Evolutionary conservation across 495 filamentous ascomycete genomes (phyloP).

Genomic region (Talaromyces wortmannii): DNA sequence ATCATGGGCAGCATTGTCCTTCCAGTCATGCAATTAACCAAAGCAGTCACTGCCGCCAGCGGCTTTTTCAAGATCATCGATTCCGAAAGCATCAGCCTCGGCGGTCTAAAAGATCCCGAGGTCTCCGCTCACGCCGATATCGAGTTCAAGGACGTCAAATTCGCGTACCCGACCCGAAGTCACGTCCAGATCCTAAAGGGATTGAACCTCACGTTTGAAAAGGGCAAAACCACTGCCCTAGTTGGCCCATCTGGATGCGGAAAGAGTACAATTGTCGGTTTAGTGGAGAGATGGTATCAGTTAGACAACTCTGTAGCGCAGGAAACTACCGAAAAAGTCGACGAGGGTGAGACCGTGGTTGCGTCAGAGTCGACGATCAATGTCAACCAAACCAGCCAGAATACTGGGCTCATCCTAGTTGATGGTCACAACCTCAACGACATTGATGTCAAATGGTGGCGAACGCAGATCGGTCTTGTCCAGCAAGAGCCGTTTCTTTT

Average conservation of each 20-base stretch:
- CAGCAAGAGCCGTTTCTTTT: conserved; percentile 69
- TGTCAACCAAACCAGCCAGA: background rate
- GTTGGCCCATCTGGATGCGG: conserved; percentile 55
- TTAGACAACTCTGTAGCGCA: background rate
- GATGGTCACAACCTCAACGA: conserved; percentile 40
- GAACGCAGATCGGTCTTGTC: conserved; percentile 58
- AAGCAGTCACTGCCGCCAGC: conserved; percentile 28
- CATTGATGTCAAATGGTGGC: conserved; percentile 55
- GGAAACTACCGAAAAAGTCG: background rate
- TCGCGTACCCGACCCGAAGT: conserved; percentile 49
- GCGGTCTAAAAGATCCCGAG: conserved; percentile 21
- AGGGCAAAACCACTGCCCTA: conserved; percentile 45
- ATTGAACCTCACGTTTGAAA: conserved; percentile 29
- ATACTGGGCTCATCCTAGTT: conserved; percentile 40
- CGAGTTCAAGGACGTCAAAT: conserved; percentile 49
- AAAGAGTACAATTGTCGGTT: conserved; percentile 59
- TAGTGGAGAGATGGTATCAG: conserved; percentile 61
- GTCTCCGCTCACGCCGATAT: conserved; percentile 21
- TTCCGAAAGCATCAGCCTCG: conserved; percentile 4
- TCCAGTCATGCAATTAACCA: conserved; percentile 29
- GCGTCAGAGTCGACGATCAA: background rate
- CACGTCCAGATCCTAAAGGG: conserved; percentile 29
- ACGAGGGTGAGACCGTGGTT: background rate
- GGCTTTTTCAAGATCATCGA: conserved; percentile 33
- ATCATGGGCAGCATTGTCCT: conserved; percentile 6